Base-by-base conservation (phyloP, 75 land plant species). In the Azolla pinnata region DNA sequence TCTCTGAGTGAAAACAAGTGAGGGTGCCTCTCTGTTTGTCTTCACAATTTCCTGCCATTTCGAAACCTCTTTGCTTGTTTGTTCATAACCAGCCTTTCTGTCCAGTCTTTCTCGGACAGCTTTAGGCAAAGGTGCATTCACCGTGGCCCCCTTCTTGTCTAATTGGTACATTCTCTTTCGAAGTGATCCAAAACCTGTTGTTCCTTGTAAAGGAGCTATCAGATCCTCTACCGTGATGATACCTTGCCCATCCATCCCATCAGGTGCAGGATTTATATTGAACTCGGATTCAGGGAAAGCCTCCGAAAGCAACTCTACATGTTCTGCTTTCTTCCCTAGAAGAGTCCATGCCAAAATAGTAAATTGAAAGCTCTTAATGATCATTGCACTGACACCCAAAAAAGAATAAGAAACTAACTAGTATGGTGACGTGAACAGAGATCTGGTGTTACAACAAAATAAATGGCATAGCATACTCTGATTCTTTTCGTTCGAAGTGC, bases 41-140 rank as follows among this genome's bases (percentile, higher is more conserved):
- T 91, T 91, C 23, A 91, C 84, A 52, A 84, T 40, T 16, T 79
- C 78, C 60, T 82, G 88, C 97, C 95, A 88, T 69, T 84, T 88
- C 4, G 81, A 70, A 27, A 91, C 69, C 1, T 88, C 95, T 34
- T 88, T 79, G 65, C 75, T 84, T 31, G 82, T 66, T 23, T 77
- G 61, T 64, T 75, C 80, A 69, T 91, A 87, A 0, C 83, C 86
- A 20, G 60, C 86, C 59, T 75, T 72, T 59, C 93, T 75, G 52
- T 84, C 83, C 31, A 88, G 17, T 58, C 57, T 82, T 4, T 88
- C 89, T 31, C 61, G 65, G 5, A 67, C 74, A 8, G 60, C 57
- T 54, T 74, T 84, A 1, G 95, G 84, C 38, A 91, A 80, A 2
- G 97, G 97, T 32, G 89, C 84, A 18, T 61, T 71, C 47, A 84